These are phyloP conservation scores for Fomitopsis schrenkii DNA, from an alignment of 1,284 basidiomycete genomes.

Conservation along the genomic window DNA sequence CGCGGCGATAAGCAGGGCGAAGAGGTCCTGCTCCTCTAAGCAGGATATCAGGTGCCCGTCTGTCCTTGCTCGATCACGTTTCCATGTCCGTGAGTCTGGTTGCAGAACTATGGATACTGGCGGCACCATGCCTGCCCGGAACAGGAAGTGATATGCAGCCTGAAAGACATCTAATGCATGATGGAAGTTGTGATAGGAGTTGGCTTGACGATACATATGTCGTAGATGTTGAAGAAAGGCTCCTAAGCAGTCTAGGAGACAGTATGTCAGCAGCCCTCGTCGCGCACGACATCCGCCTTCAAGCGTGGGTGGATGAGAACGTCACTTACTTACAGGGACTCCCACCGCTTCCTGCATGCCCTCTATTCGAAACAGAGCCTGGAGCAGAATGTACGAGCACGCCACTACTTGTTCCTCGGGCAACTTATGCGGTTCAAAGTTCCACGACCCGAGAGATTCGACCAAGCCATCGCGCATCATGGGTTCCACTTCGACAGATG, in stretches of 20 bases:
- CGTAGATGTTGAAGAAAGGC: slow-evolving; percentile 79
- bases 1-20: slow-evolving; percentile 82
- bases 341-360: slow-evolving; percentile 67
- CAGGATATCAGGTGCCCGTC: slow-evolving; percentile 45
- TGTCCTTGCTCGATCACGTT: slow-evolving; percentile 31
- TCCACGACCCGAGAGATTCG: slow-evolving; percentile 68
- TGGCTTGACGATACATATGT: slow-evolving; percentile 82
- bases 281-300: neutral
- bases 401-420: slow-evolving; percentile 77
- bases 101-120: slow-evolving; percentile 56
- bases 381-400: slow-evolving; percentile 78
- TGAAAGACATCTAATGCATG: slow-evolving; percentile 95
- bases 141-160: slow-evolving; percentile 83
- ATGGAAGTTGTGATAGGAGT: slow-evolving; percentile 95
- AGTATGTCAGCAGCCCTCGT: neutral
- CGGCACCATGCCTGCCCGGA: slow-evolving; percentile 74
- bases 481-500: slow-evolving; percentile 27
- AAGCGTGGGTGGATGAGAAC: slow-evolving; percentile 9
- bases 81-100: slow-evolving; percentile 43
- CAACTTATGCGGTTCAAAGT: slow-evolving; percentile 83
- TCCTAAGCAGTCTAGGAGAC: slow-evolving; percentile 57
- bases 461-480: slow-evolving; percentile 54
- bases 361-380: slow-evolving; percentile 67
- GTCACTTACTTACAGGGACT: slow-evolving; percentile 57
- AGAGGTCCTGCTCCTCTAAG: slow-evolving; percentile 67